phyloP scores from a whole-genome alignment of 2,329 filamentous ascomycete genomes.

The Exophiala bonariae region DNA sequence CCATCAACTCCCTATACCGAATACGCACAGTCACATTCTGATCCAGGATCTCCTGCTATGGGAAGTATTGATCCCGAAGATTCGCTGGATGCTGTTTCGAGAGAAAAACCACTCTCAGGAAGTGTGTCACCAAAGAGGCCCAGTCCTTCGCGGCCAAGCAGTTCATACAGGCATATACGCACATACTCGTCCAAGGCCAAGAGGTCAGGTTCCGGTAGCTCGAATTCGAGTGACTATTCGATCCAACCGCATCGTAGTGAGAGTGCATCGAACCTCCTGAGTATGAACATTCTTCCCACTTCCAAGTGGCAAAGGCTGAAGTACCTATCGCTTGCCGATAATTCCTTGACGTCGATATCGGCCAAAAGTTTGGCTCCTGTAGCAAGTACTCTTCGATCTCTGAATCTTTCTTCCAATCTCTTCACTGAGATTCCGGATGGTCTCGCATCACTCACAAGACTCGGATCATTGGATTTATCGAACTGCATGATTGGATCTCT shows the following conservation, averaged over 20 bases:
- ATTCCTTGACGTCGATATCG: constrained; percentile 78
- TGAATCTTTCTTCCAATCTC: constrained; percentile 89
- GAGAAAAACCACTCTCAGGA: constrained; percentile 34
- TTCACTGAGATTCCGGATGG: constrained; percentile 95
- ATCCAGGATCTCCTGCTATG: constrained; percentile 63
- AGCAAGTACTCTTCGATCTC: constrained; percentile 82
- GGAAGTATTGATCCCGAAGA: constrained; percentile 35
- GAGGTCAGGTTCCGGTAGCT: constrained; percentile 88
- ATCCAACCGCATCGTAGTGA: constrained; percentile 53
- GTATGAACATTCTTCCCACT: constrained; percentile 70
- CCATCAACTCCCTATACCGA: constrained; percentile 64
- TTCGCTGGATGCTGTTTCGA: constrained; percentile 7
- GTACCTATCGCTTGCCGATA: constrained; percentile 89
- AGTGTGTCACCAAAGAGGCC: constrained; percentile 83
- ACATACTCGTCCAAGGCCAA: constrained; percentile 71
- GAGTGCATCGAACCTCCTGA: constrained; percentile 76
- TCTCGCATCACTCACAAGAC: constrained; percentile 76
- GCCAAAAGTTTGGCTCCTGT: constrained; percentile 76
- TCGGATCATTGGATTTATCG: constrained; percentile 90
- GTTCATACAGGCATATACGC: constrained; percentile 64
- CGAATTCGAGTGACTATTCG: constrained; percentile 70
- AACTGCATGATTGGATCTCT: constrained; percentile 97
- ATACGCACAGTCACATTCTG: constrained; percentile 65
- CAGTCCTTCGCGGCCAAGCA: constrained; percentile 70
- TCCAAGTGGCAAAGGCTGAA: constrained; percentile 94